Base-by-base conservation (phyloP, 257 asterid genomes). In the Craterostigma plantagineum region DNA sequence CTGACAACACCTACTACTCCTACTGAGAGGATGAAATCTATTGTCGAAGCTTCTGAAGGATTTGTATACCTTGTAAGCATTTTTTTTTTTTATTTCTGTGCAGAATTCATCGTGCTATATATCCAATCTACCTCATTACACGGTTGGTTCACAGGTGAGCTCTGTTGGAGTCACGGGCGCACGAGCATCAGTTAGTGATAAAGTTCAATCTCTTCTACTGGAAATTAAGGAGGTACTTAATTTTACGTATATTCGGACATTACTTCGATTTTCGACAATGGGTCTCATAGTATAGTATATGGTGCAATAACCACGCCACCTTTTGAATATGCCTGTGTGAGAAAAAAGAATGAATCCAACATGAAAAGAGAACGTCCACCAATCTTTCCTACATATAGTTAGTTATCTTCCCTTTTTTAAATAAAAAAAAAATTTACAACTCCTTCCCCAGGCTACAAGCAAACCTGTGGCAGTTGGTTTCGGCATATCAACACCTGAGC, bases 1-100 rank as follows among this genome's bases (percentile, higher is more conserved):
- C 76, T 75, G 41, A 75, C 92, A 13, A 79, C 92, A 15, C 92
- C 92, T 0, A 75, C 92, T 3, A 75, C 92, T 54, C 87, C 92
- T 10, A 53, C 50, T 9, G 57, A 46, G 10, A 73, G 92, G 43
- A 79, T 79, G 92, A 67, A 65, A 56, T 63, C 71, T 40, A 79
- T 79, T 38, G 79, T 61, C 48, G 83, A 79, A 55, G 82, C 75
- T 56, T 67, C 92, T 8, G 75, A 75, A 66, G 92, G 92, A 38
- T 79, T 79, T 43, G 61, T 79, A 37, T 79, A 79, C 57, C 92
- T 79, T 53, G 92, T 79, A 66, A 62, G 82, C 49, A n/a, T n/a
- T n/a, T n/a, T n/a, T n/a, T 46, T 35, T n/a, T 23, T 2, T 2
- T 23, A 23, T 23, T 23, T 23, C 2, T 23, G 6, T 23, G 30